Evolutionary conservation across 2,329 filamentous ascomycete genomes (phyloP), one percentile per base, ranked within the genome.

Genomic region (Epichloe sp.): DNA sequence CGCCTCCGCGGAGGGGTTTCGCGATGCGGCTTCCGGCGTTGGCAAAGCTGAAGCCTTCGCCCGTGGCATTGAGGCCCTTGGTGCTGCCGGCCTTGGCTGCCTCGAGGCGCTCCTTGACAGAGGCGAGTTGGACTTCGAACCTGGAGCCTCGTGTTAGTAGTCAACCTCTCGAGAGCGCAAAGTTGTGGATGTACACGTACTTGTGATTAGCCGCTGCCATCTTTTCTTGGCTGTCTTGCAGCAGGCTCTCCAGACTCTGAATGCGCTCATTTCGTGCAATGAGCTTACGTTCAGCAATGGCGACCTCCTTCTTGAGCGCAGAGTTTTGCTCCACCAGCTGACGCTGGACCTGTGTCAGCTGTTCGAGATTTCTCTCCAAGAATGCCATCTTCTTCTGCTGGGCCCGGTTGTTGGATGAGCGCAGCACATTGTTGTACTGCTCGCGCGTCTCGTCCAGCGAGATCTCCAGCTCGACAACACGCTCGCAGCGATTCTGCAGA

Each of bases 311-410:
- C 82, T 98, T 98, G 62, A 98, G 76, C 56, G 85, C 86, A 59
- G 88, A 88, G 71, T 98, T 98, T 70, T 98, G 93, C 73, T 98
- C 93, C 35, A 98, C 93, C 12, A 98, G 82, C 71, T 98, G 93
- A 51, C 93, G 83, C 71, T 98, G 93, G 50, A 98, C 93, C 64
- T 95, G 88, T 3, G 93, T 98, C 50, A 98, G 78, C 70, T 98
- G 93, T 72, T 98, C 93, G 41, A 98, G 81, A 66, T 98, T 98
- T 64, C 93, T 85, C 74, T 98, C 93, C 48, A 98, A 73, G 78
- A 98, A 98, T 15, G 93, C 94, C 87, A 98, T 97, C 80, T 98
- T 98, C 85, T 98, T 98, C 71, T 98, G 93, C 73, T 98, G 93
- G 23, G 93, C 91, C 53, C 93, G 86, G 75, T 95, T 97, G 76